Percentiles rank a stretch among this genome's conserved stretches.
These are phyloP conservation scores for Tolypocladium sp. DNA, from an alignment of 2,329 filamentous ascomycete species.

Conservation along the genomic window DNA sequence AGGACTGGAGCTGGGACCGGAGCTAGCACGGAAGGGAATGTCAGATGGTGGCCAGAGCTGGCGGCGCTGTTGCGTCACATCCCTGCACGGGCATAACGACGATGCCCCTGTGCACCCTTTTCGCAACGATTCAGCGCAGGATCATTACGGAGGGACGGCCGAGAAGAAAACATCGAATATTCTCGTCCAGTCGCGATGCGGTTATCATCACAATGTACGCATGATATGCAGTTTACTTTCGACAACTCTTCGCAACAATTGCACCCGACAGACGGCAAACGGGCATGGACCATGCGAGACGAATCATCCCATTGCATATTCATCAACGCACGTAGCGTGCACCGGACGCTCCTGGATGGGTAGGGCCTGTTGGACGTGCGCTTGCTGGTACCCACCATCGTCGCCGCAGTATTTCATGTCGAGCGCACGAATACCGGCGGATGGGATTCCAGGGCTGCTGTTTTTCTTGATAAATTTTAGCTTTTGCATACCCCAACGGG, in stretches of 20 bases:
- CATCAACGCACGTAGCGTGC: neutral
- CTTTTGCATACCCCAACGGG: neutral
- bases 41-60: neutral
- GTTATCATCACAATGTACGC: neutral
- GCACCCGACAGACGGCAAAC: neutral
- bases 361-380: neutral
- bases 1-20: neutral
- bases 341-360: neutral
- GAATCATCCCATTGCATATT: neutral
- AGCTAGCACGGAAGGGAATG: neutral
- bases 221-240: neutral
- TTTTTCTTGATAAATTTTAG: neutral
- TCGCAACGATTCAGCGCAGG: neutral
- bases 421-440: neutral
- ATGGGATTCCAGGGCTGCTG: neutral
- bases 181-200: neutral
- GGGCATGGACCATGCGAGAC: neutral
- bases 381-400: neutral
- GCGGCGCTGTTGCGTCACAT: neutral
- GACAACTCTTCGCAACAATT: neutral
- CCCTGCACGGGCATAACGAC: neutral
- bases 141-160: neutral
- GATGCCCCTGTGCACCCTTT: neutral
- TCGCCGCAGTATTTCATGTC: neutral
- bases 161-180: neutral